A percentile compares a stretch with the other conserved stretches of the same genome.
phyloP scores from a whole-genome alignment of 257 asterid species.

The Solanum chiquidenum region DNA sequence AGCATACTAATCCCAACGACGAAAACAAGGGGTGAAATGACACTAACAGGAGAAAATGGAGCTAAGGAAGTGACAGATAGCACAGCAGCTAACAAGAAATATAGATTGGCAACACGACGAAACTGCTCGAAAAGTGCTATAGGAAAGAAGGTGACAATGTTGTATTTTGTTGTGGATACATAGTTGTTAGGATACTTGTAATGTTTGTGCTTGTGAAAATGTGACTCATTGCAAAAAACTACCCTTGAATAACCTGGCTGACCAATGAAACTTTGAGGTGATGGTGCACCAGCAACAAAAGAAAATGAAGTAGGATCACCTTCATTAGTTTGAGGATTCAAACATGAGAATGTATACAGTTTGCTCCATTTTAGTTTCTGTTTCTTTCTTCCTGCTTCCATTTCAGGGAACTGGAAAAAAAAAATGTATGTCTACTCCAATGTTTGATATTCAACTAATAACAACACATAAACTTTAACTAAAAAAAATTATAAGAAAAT shows the following conservation, averaged over 20 bases:
- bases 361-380: constrained; percentile 70
- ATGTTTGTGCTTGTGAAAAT: constrained; percentile 52
- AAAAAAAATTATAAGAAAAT: background rate
- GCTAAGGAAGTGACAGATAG: constrained; percentile 70
- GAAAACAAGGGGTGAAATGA: constrained; percentile 74
- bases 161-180: constrained; percentile 86
- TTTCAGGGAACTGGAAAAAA: constrained; percentile 3
- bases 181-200: constrained; percentile 57
- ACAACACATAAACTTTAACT: background rate
- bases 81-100: constrained; percentile 81
- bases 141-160: constrained; percentile 70
- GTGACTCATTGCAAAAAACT: constrained; percentile 73
- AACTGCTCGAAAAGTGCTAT: constrained; percentile 90
- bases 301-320: constrained; percentile 10
- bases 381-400: constrained; percentile 69
- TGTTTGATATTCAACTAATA: background rate
- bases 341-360: constrained; percentile 73
- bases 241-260: constrained; percentile 59
- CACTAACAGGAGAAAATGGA: constrained; percentile 63
- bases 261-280: constrained; percentile 35
- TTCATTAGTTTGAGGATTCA: constrained; percentile 34
- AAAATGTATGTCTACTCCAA: background rate
- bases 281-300: constrained; percentile 3
- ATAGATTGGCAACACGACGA: constrained; percentile 86
- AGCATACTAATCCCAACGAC: constrained; percentile 97